Base-by-base conservation (phyloP, 371 early-diverging fungal species). In the Blakeslea trispora region DNA sequence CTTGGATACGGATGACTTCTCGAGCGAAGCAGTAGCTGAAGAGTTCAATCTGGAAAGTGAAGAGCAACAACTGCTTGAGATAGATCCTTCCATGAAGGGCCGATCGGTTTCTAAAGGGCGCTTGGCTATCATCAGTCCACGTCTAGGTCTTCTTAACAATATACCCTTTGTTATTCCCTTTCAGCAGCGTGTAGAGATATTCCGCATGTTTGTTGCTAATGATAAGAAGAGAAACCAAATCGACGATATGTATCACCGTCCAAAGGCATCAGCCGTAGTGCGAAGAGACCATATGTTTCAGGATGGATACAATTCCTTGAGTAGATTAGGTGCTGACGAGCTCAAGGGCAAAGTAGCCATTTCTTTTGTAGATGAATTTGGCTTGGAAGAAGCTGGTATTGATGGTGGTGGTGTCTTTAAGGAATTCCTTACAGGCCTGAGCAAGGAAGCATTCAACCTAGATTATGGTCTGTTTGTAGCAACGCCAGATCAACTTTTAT, bases 81-180 rank as follows among this genome's bases (percentile, higher is more conserved):
- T 54, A 44, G 61, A 63, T 42, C 3, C 34, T 22, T 17, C 58
- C 58, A 10, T 21, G 22, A n/a, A 37, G 56, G 39, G 55, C 45
- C 55, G 74, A 56, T 68, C 57, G 55, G 53, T 71, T 31, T 60
- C 74, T 35, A 59, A 74, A 62, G 57, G 68, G 1, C 45, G 61
- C 39, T 60, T 82, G 28, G 80, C 79, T 10, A 58, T 81, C 11
- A 58, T 84, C 22, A 86, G 82, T 39, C 91, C 90, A 2, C 78
- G 90, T 3, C 77, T 89, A 5, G 86, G 81, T 5, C 72, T 97
- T 21, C 73, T 97, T 53, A 82, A 82, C 50, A 81, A 91, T 54
- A 88, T 96, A 1, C 96, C 96, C 0, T 97, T 95, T 73, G 88
- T 94, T 1, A 85, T 94, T 19, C 92, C 93, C 0, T 95, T 97